Evolutionary conservation across 2,329 filamentous ascomycete genomes (phyloP), one percentile per base, ranked within the genome.

Genomic region (Ustulina deusta): DNA sequence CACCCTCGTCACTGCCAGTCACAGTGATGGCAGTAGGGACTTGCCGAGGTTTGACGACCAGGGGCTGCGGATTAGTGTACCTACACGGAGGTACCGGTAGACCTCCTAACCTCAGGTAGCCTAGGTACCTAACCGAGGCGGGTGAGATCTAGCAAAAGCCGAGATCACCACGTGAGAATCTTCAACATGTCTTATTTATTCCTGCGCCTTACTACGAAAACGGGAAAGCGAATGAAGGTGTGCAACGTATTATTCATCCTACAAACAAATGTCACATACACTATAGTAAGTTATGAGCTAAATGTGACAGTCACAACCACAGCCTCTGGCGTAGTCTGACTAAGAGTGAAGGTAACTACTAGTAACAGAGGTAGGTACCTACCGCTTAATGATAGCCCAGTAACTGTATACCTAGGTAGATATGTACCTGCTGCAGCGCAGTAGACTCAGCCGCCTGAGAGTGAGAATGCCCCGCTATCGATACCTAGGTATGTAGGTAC

Each of bases 1-100:
- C 42, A 54, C 4, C 7, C 2, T 52, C 51, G 51, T 38, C 51
- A 55, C 51, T 38, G 44, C 44, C 44, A 7, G 20, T 25, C 10
- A 22, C 29, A 54, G 51, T 46, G 20, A n/a, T 52, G 46, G 49
- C 34, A 17, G 15, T 25, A 29, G 61, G 32, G 46, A 61, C 58
- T 61, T 70, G 27, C 68, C 61, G 65, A 70, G 68, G 68, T 32
- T 68, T 46, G 61, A 59, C 58, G 51, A 42, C 13, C 20, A 20
- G 52, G 36, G 20, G 17, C 13, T 17, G 25, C 15, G 17, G 38
- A 17, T 4, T 40, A 36, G 38, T 40, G 17, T n/a, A n/a, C n/a
- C n/a, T n/a, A n/a, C n/a, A n/a, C n/a, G n/a, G n/a, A n/a, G n/a
- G 38, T 40, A 15, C 15, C 13, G 38, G 38, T 40, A 40, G 29